Evolutionary conservation across 345 rosid genomes (phyloP).

Genomic region (Erodium maritimum): DNA sequence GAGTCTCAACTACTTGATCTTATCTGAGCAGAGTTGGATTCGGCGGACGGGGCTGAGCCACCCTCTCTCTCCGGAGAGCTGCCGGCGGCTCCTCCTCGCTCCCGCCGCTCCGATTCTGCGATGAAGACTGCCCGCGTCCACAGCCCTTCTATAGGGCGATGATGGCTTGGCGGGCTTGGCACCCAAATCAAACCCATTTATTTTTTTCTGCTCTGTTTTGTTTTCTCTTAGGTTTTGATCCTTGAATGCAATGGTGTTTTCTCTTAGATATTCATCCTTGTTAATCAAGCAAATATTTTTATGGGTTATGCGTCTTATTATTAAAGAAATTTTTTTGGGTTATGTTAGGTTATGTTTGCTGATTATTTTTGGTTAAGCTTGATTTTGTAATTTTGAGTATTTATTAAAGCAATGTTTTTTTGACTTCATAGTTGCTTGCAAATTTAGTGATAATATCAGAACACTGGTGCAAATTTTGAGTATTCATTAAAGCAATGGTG

Average conservation of each 20-base stretch:
- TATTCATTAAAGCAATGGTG: too few species aligned
- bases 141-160: constrained; percentile 38
- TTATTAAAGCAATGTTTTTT: too few species aligned
- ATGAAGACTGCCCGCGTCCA: constrained; percentile 79
- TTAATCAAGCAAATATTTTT: too few species aligned
- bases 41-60: constrained; percentile 17
- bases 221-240: neutral
- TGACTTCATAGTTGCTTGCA: too few species aligned
- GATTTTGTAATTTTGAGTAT: too few species aligned
- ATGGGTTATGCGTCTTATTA: too few species aligned
- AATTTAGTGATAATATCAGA: too few species aligned
- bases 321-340: too few species aligned
- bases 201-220: neutral
- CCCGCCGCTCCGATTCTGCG: constrained; percentile 25
- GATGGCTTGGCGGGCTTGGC: constrained; percentile 66
- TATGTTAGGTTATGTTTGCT: too few species aligned
- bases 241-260: neutral
- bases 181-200: constrained; percentile 1
- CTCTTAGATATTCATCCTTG: too few species aligned
- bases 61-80: constrained; percentile 15
- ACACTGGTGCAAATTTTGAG: too few species aligned
- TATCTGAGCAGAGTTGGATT: constrained; percentile 50
- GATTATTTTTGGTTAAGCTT: too few species aligned
- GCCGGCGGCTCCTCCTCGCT: constrained; percentile 37
- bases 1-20: constrained; percentile 53